Evolutionary conservation across 2,329 filamentous ascomycete species (phyloP).

Genomic region (Xylaria sp.): DNA sequence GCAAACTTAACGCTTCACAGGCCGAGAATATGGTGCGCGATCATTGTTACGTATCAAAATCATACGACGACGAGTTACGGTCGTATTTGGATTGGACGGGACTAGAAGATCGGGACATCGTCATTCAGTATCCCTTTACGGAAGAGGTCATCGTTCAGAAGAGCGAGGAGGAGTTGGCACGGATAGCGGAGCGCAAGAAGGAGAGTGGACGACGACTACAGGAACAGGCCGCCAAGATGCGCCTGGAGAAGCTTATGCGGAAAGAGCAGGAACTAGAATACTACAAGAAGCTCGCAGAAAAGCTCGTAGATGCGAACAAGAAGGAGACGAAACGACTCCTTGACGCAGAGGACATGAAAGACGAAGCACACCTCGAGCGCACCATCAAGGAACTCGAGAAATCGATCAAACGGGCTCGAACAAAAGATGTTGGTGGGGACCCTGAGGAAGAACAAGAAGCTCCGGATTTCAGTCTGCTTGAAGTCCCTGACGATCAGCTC

Average conservation of each 20-base stretch:
- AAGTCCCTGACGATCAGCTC: slow-evolving; percentile 89
- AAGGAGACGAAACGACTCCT: slow-evolving; percentile 89
- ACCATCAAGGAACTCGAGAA: slow-evolving; percentile 90
- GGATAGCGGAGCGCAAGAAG: slow-evolving; percentile 92
- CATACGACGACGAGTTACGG: slow-evolving; percentile 83
- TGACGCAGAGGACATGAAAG: slow-evolving; percentile 91
- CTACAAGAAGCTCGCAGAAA: slow-evolving; percentile 83
- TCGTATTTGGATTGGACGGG: slow-evolving; percentile 90
- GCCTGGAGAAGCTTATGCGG: slow-evolving; percentile 90
- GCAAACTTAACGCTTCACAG: slow-evolving; percentile 86
- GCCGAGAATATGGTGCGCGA: slow-evolving; percentile 87
- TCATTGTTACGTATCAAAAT: slow-evolving; percentile 87
- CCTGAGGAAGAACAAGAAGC: slow-evolving; percentile 83
- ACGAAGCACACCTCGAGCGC: slow-evolving; percentile 86
- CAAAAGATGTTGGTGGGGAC: slow-evolving; percentile 88
- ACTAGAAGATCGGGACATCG: slow-evolving; percentile 86
- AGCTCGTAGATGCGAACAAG: slow-evolving; percentile 81
- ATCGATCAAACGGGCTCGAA: slow-evolving; percentile 87
- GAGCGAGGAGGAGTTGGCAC: slow-evolving; percentile 90
- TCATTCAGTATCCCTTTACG: slow-evolving; percentile 93
- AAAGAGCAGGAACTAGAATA: slow-evolving; percentile 97
- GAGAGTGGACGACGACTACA: slow-evolving; percentile 92
- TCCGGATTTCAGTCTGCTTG: slow-evolving; percentile 88
- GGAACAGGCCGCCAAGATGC: slow-evolving; percentile 97
- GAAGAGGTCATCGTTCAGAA: slow-evolving; percentile 93